Evolutionary conservation across 306 rosid species (phyloP), one percentile per base, ranked within the genome.

Genomic region (Quercus mongolica): DNA sequence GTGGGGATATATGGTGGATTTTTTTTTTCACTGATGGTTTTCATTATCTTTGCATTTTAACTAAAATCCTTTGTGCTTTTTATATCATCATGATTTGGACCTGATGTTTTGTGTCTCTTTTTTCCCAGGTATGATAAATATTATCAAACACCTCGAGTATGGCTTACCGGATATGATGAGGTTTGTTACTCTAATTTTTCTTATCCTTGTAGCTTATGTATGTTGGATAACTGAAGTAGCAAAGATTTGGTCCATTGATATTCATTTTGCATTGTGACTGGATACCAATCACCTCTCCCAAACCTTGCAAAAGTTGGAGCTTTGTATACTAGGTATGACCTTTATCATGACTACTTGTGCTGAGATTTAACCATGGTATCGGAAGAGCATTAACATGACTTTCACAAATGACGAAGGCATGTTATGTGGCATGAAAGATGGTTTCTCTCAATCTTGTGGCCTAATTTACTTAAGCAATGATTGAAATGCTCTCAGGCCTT

Each of bases 101-200:
- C 91, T 74, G 99, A 93, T 67, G 99, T 93, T 98, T 98, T 86
- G 78, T 61, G 17, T 56, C 25, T 76, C 5, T 35, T 63, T 26
- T 81, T 69, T 23, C 63, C 79, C 86, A 93, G 99, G 87, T 95
- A 95, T 78, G 99, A 93, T 83, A 91, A 95, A 81, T 95, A 95
- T 84, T 95, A 95, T 85, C 99, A 95, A 81, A 93, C 99, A 62
- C 99, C 99, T 71, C 93, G 98, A 21, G 97, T 95, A 65, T 95
- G 99, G 99, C 97, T 95, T 79, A 95, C 99, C 69, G 98, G 99
- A 0, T 95, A 93, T 78, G 99, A 95, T 75, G 99, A 95, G 99
- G 98, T 91, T 80, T 30, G 90, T 80, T 88, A 78, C 56, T 35
- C 82, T 52, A n/a, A 81, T 76, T 38, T 59, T 74, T 38, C n/a